Conservation (phyloP, 768 basidiomycete genomes). For the Gymnopilus dilepis region DNA sequence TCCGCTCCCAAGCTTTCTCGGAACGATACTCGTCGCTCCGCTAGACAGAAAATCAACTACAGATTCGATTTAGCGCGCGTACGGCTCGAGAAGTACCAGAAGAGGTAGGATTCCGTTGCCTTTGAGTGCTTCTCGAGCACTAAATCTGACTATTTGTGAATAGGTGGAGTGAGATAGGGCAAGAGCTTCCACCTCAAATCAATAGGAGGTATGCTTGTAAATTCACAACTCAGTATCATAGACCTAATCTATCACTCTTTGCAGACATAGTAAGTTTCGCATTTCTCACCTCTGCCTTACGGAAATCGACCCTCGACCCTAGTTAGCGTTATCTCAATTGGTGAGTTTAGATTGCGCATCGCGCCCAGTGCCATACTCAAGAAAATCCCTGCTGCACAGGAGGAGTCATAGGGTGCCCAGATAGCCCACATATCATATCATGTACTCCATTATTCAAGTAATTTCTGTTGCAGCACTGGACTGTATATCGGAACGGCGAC, state of each 20-base stretch:
- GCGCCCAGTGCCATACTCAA: too few species aligned
- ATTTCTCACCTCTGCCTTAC: neutral
- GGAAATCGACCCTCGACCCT: neutral
- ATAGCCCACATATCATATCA: neutral
- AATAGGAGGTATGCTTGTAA: constrained; percentile 17
- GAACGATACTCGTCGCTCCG: neutral
- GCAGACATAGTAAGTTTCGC: constrained; percentile 17
- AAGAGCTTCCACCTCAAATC: constrained; percentile 26
- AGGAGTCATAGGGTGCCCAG: constrained; percentile 21
- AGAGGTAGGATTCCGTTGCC: constrained; percentile 10
- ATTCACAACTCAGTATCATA: neutral
- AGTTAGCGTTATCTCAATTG: constrained; percentile 26
- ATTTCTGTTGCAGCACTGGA: constrained; percentile 14
- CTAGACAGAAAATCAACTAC: constrained; percentile 3
- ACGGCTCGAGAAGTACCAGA: constrained; percentile 16
- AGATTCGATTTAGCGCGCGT: constrained; percentile 7
- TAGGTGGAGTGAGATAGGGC: constrained; percentile 21
- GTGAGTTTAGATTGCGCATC: too few species aligned
- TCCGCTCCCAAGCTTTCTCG: neutral
- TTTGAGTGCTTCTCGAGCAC: neutral
- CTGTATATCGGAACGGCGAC: constrained; percentile 25
- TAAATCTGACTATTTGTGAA: neutral
- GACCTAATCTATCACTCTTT: neutral
- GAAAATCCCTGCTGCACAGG: too few species aligned
- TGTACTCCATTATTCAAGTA: neutral